Conservation (phyloP, 345 rosid species). For the Eutrema yunnanense region DNA sequence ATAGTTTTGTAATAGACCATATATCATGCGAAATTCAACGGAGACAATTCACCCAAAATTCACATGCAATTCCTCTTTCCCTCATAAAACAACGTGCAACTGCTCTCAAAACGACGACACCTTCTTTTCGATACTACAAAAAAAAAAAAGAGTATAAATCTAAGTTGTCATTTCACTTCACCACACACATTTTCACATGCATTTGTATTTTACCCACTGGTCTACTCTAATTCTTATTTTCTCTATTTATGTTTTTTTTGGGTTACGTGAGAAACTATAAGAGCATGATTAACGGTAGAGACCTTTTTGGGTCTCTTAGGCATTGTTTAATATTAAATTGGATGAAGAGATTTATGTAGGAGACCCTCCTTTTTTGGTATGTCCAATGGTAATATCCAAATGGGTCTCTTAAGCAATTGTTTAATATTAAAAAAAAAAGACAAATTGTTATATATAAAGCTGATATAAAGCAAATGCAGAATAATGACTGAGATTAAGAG, state of each 20-base stretch:
- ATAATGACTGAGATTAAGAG: too few relatives aligned
- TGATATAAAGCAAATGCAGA: too few relatives aligned
- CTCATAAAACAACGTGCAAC: conserved; percentile 16
- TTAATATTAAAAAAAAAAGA: too few relatives aligned
- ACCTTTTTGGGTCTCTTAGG: too few relatives aligned
- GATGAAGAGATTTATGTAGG: too few relatives aligned
- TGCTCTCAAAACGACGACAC: conserved; percentile 11
- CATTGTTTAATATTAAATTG: too few relatives aligned
- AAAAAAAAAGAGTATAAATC: background rate
- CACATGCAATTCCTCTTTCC: conserved; percentile 26
- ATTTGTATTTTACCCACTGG: conserved; percentile 16
- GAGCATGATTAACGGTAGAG: too few relatives aligned
- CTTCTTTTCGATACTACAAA: conserved; percentile 9
- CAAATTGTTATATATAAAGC: too few relatives aligned
- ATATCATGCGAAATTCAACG: background rate
- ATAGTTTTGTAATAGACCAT: background rate
- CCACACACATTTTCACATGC: conserved; percentile 4
- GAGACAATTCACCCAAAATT: conserved; percentile 19
- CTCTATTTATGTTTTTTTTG: background rate
- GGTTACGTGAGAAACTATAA: background rate
- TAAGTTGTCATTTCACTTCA: background rate
- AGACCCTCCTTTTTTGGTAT: too few relatives aligned
- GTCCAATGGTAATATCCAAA: too few relatives aligned
- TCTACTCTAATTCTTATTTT: background rate
- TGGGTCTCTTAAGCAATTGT: too few relatives aligned